Base-by-base conservation (phyloP, 768 basidiomycete species). In the Ephemerocybe angulata region DNA sequence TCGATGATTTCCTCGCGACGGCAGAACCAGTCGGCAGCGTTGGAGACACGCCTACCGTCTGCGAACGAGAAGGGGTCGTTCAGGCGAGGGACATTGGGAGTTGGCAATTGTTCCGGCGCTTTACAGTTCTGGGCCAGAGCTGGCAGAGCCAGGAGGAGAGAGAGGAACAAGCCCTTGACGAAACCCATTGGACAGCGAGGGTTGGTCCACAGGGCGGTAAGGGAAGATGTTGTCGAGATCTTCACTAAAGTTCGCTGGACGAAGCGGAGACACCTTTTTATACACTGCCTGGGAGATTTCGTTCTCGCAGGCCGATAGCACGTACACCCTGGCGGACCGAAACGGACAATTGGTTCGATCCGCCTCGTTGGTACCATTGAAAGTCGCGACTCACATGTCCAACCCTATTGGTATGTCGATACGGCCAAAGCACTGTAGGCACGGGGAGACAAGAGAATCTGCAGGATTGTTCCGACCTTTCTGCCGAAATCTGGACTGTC, bases 61-160 rank as follows among this genome's bases (percentile, higher is more conserved):
- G 74, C 61, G 63, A 80, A 79, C 12, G 68, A 62, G 72, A 83
- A 84, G 1, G 81, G 81, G 60, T 82, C 71, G 4, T 49, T 55
- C 47, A 55, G 54, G 17, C 54, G 54, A 35, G 49, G 3, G 21
- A 30, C 37, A 28, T 41, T 40, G n/a, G 27, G n/a, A 27, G 37
- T 40, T 15, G 51, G 35, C 25, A 52, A 11, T 37, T 40, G 28
- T 19, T 38, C 51, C 27, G 51, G 51, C 15, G 51, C 51, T n/a
- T 27, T n/a, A 30, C 51, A 52, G 28, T 48, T 48, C 28, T 40
- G 35, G 17, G 22, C 40, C 22, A 52, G 38, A 17, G n/a, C 33
- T 40, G 40, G 51, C 33, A 52, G 27, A 27, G 38, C 22, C 46
- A 48, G 53, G 35, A 29, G 46, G 31, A 37, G 46, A 30, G 33